A percentile compares a stretch with the other conserved stretches of the same genome.
Conservation (phyloP, 768 basidiomycete genomes). For the Termitomyces sp. region DNA sequence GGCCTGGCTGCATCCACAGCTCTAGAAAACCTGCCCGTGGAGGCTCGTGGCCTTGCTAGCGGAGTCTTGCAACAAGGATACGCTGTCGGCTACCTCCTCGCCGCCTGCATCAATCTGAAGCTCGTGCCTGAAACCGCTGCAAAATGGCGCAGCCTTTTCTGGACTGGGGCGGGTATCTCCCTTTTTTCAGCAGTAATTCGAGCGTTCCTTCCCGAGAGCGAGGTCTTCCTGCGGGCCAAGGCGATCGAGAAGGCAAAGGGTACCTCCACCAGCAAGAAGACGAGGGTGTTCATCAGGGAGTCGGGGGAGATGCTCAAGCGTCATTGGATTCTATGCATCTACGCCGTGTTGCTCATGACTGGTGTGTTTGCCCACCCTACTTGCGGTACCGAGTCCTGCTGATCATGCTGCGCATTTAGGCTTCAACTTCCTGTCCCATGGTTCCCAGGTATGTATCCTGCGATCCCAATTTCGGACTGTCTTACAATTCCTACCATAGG, state of each 20-base stretch:
- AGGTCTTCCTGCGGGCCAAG: constrained; percentile 62
- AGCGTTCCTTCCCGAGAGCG: constrained; percentile 69
- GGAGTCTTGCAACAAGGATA: constrained; percentile 90
- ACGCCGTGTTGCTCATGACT: constrained; percentile 45
- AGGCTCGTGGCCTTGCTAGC: constrained; percentile 77
- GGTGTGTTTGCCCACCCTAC: constrained; percentile 1
- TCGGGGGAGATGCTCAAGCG: constrained; percentile 68
- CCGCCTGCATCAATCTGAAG: constrained; percentile 75
- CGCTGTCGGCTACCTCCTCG: constrained; percentile 77
- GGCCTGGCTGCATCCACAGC: constrained; percentile 77
- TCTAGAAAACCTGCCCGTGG: constrained; percentile 85
- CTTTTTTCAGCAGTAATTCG: constrained; percentile 65
- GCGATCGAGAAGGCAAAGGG: constrained; percentile 53
- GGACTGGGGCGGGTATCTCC: constrained; percentile 67
- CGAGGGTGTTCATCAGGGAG: constrained; percentile 67
- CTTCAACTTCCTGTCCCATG: constrained; percentile 54
- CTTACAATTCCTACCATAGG: constrained; percentile 20
- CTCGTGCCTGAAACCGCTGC: constrained; percentile 40
- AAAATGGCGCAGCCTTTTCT: constrained; percentile 79
- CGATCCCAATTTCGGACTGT: neutral
- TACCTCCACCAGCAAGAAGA: constrained; percentile 50
- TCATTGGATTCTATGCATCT: constrained; percentile 82
- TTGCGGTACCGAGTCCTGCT: neutral
- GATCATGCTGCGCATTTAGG: constrained; percentile 17
- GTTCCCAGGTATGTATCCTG: constrained; percentile 35